Base-by-base conservation (phyloP, 2,329 filamentous ascomycete genomes). In the Trichoderma sp. region DNA sequence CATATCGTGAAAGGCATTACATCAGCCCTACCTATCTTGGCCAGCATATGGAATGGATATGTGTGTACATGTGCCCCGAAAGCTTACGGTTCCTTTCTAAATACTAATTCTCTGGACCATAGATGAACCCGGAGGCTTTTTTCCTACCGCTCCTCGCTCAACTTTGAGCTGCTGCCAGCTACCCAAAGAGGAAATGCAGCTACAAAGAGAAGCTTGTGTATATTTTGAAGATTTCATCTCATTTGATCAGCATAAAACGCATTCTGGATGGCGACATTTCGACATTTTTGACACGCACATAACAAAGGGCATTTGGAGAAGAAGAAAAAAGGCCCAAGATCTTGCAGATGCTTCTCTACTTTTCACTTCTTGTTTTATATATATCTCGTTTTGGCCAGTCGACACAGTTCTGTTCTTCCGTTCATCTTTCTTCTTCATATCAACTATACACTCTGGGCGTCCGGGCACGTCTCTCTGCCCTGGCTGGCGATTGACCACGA, bases 241-340 rank as follows among this genome's bases (percentile, higher is more conserved):
- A 56, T 46, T 32, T 37, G 13, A 64, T 21, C 14, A 64, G 18
- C 30, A 30, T 28, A 26, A 16, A 3, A 32, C 32, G 39, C 16
- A 56, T 49, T 56, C 61, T 49, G 37, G 52, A 56, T 46, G 61
- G 26, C 30, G 34, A n/a, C 24, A 39, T 49, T 56, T 56, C 52
- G 34, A 32, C 21, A 26, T 46, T 55, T 55, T 65, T 18, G 61
- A 7, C 11, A 34, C 11, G 13, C 32, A 34, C 1, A 34, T 34
- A 13, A 34, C 11, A 34, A 34, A 4, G 32, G 32, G 32, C 11
- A 34, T 55, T 55, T 65, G 24, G 61, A 16, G 16, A 34, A 34
- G 16, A 34, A 34, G 10, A 2, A 34, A 34, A 34, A 65, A 43
- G 24, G 16, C 28, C n/a, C 43, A 39, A n/a, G 13, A 43, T 32